Evolutionary conservation across 345 rosid species (phyloP).

Genomic region (Cardiospermum halicacabum): DNA sequence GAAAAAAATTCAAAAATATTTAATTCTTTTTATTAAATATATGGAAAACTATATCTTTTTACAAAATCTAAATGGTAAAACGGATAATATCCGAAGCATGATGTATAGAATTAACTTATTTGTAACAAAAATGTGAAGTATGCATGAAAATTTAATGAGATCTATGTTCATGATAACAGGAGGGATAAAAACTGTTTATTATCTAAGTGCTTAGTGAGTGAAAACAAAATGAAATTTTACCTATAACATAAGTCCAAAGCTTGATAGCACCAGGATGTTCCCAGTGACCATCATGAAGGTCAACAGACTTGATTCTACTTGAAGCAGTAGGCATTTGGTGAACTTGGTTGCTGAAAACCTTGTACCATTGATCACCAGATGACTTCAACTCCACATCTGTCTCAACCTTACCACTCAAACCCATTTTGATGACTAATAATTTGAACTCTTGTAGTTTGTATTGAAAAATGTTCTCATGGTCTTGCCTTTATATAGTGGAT

Average conservation of each 20-base stretch:
- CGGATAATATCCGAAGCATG: too few relatives aligned
- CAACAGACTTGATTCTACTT: slow-evolving; percentile 11
- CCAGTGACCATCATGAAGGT: slow-evolving; percentile 34
- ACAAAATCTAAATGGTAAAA: too few relatives aligned
- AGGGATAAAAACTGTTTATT: too few relatives aligned
- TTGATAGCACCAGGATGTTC: slow-evolving; percentile 22
- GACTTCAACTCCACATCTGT: slow-evolving; percentile 27
- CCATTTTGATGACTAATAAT: neutral
- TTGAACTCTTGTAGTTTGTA: neutral
- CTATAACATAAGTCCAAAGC: slow-evolving; percentile 26
- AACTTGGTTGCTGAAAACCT: neutral
- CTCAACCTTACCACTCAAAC: slow-evolving; percentile 22
- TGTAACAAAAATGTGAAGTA: too few relatives aligned
- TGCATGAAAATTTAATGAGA: too few relatives aligned
- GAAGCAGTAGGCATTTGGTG: slow-evolving; percentile 26
- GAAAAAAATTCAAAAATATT: too few relatives aligned
- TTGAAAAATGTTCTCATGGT: neutral
- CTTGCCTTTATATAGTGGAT: neutral
- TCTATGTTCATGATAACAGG: too few relatives aligned
- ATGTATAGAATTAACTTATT: too few relatives aligned
- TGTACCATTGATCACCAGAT: slow-evolving; percentile 15
- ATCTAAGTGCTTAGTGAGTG: neutral
- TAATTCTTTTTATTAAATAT: too few relatives aligned
- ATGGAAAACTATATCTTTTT: too few relatives aligned
- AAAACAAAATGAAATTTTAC: slow-evolving; percentile 7